These are phyloP conservation scores for Solanum hybrid DNA, from an alignment of 305 asterid genomes.

Conservation along the genomic window DNA sequence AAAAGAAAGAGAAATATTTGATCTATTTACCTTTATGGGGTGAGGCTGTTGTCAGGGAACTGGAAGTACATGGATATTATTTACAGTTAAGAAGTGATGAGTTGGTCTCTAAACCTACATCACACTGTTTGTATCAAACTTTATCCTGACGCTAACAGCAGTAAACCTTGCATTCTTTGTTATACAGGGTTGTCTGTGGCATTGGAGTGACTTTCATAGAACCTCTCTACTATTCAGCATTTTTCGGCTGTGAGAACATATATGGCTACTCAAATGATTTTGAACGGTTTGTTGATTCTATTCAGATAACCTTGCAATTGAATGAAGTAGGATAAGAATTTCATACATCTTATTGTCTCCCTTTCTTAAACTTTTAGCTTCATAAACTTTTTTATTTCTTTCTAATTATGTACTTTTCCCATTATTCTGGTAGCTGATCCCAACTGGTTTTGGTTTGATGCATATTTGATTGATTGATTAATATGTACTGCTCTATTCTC, in stretches of 20 bases:
- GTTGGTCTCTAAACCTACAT: background rate
- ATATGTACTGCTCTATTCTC: background rate
- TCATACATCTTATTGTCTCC: background rate
- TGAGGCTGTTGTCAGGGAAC: background rate
- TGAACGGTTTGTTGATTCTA: conserved; percentile 44
- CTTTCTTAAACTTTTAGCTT: background rate
- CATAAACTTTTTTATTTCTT: background rate
- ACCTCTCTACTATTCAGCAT: conserved; percentile 58
- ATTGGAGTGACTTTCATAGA: conserved; percentile 76
- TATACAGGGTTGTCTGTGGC: conserved; percentile 62
- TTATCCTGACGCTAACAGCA: background rate
- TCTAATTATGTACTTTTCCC: background rate
- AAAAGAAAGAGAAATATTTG: background rate
- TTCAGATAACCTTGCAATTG: background rate
- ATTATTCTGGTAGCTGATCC: background rate
- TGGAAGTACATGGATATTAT: background rate
- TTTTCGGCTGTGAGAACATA: conserved; percentile 49
- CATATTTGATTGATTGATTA: background rate
- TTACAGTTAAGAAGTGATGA: background rate
- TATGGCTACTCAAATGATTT: conserved; percentile 68
- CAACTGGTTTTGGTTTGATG: background rate
- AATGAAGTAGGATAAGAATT: background rate
- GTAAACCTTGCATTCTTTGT: conserved; percentile 17
- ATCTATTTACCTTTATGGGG: background rate
- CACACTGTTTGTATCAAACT: background rate